These are phyloP conservation scores for Inosperma sp. DNA, from an alignment of 768 basidiomycete genomes.

Conservation along the genomic window DNA sequence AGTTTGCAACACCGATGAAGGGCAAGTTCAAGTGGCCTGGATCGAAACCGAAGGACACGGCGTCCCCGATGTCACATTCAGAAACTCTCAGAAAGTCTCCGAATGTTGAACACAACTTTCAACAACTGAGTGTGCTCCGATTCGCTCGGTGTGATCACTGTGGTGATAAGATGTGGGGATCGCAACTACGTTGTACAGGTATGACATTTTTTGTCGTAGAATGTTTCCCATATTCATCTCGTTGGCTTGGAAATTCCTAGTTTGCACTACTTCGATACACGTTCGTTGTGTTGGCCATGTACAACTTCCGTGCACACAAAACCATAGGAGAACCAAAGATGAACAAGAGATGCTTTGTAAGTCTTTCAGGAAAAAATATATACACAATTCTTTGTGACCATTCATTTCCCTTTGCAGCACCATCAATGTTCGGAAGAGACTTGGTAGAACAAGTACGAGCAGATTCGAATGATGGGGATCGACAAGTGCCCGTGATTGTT, in stretches of 20 bases:
- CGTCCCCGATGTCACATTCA: constrained; percentile 26
- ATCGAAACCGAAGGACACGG: constrained; percentile 45
- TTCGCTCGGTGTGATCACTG: constrained; percentile 94
- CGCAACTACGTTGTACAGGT: constrained; percentile 90
- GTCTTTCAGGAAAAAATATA: too few relatives aligned
- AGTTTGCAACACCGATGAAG: constrained; percentile 46
- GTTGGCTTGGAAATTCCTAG: too few relatives aligned
- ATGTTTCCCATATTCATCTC: too few relatives aligned
- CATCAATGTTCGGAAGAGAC: constrained; percentile 91
- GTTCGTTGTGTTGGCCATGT: constrained; percentile 76
- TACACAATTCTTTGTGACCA: too few relatives aligned
- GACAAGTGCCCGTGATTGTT: constrained; percentile 79
- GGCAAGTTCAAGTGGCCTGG: constrained; percentile 73
- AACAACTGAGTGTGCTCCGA: constrained; percentile 81
- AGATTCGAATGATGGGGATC: constrained; percentile 56
- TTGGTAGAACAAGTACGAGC: constrained; percentile 77
- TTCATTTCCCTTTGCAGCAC: constrained; percentile 43
- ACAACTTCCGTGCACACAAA: constrained; percentile 60
- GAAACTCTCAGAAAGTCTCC: constrained; percentile 36
- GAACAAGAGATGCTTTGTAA: constrained; percentile 38
- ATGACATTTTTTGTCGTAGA: constrained; percentile 29
- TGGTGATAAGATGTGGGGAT: constrained; percentile 97
- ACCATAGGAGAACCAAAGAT: constrained; percentile 28
- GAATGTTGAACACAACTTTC: constrained; percentile 74
- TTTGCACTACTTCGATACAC: constrained; percentile 82